These are phyloP conservation scores for Elsinoe ampelina DNA, from an alignment of 2,329 filamentous ascomycete genomes.

Conservation along the genomic window DNA sequence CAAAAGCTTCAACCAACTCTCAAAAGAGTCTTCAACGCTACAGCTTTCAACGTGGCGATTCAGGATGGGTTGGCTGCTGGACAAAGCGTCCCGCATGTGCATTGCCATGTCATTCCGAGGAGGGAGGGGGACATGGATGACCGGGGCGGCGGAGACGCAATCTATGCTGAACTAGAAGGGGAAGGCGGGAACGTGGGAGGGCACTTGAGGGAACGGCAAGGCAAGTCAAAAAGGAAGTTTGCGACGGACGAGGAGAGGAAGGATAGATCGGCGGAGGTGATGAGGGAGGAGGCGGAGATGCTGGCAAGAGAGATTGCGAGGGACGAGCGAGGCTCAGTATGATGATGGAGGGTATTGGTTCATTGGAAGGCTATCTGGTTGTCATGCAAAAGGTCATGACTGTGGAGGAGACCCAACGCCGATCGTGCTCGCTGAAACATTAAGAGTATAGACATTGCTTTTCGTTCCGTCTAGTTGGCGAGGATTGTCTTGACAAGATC, in stretches of 20 bases:
- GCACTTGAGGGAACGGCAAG: slow-evolving; percentile 51
- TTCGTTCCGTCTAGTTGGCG: slow-evolving; percentile 24
- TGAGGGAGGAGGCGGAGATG: slow-evolving; percentile 66
- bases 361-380: slow-evolving; percentile 3
- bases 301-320: slow-evolving; percentile 50
- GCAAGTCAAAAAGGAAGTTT: slow-evolving; percentile 22
- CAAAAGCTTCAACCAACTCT: slow-evolving; percentile 68
- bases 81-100: slow-evolving; percentile 88
- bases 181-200: slow-evolving; percentile 76
- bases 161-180: slow-evolving; percentile 75
- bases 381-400: slow-evolving; percentile 10
- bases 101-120: slow-evolving; percentile 83
- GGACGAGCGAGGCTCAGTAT: slow-evolving; percentile 22
- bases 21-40: slow-evolving; percentile 49
- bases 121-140: slow-evolving; percentile 49
- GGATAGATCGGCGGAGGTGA: slow-evolving; percentile 61
- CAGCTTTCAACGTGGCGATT: slow-evolving; percentile 86
- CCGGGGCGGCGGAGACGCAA: slow-evolving; percentile 55
- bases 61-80: slow-evolving; percentile 86
- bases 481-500: slow-evolving; percentile 34
- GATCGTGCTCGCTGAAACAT: slow-evolving; percentile 12
- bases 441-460: slow-evolving; percentile 12
- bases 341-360: background rate
- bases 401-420: slow-evolving; percentile 4
- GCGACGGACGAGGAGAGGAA: slow-evolving; percentile 46